Percentiles rank a stretch among this genome's conserved stretches.
These are phyloP conservation scores for Corylus heterophylla DNA, from an alignment of 306 rosid species.

Conservation along the genomic window DNA sequence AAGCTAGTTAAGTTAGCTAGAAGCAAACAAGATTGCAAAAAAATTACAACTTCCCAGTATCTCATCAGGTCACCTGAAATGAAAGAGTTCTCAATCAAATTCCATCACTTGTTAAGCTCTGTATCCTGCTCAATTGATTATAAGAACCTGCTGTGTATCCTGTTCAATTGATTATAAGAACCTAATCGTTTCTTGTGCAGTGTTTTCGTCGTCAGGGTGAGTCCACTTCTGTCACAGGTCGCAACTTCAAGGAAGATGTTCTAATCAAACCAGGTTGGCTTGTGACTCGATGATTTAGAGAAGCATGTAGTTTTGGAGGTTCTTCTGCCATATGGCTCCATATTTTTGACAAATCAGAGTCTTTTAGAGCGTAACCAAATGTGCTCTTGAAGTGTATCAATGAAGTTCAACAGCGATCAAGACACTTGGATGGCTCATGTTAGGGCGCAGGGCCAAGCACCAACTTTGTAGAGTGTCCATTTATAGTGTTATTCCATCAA, in stretches of 20 bases:
- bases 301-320: conserved; percentile 1
- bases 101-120: neutral
- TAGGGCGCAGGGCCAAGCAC: neutral
- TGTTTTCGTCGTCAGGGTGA: conserved; percentile 96
- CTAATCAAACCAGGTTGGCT: conserved; percentile 92
- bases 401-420: neutral
- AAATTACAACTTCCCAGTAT: neutral
- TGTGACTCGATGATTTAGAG: conserved; percentile 57
- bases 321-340: neutral
- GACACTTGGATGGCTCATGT: neutral
- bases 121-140: conserved; percentile 10
- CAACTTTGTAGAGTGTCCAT: neutral
- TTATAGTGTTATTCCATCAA: neutral
- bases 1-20: neutral
- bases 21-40: neutral
- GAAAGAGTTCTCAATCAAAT: neutral
- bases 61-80: neutral
- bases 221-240: conserved; percentile 86
- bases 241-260: conserved; percentile 78
- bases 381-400: neutral
- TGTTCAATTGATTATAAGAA: conserved; percentile 9
- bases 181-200: conserved; percentile 50
- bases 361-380: neutral
- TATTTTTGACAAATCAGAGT: neutral
- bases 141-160: neutral